These are phyloP conservation scores for Akanthomyces uredinophilus DNA, from an alignment of 2,329 filamentous ascomycete genomes.

Conservation along the genomic window DNA sequence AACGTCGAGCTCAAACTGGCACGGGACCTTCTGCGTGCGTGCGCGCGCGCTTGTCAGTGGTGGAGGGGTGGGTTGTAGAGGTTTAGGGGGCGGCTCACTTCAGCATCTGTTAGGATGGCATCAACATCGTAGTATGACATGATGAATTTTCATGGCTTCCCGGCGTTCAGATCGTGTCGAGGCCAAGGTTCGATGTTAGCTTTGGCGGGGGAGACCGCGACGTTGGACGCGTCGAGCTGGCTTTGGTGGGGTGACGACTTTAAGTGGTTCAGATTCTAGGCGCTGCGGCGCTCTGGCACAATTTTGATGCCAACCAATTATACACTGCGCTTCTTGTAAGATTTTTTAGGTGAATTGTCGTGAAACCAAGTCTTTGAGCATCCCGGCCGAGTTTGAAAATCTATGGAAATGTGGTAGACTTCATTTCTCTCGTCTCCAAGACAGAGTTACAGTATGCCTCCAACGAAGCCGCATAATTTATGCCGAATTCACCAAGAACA, in stretches of 20 bases:
- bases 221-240: not conserved
- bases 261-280: not conserved
- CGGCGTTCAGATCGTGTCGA: not conserved
- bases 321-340: no score
- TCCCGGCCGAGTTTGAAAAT: no score
- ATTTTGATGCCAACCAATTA: no score
- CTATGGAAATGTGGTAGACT: no score
- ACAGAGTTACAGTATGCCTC: no score
- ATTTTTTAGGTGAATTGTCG: no score
- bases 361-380: no score
- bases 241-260: not conserved
- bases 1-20: conserved; percentile 87
- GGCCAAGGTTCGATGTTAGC: not conserved
- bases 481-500: no score
- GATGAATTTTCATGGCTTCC: not conserved
- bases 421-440: no score
- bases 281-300: no score
- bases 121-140: conserved; percentile 84
- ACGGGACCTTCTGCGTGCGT: conserved; percentile 81
- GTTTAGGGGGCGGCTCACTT: conserved; percentile 54
- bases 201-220: conserved; percentile 8
- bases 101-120: conserved; percentile 77
- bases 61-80: not conserved
- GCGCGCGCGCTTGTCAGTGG: not conserved
- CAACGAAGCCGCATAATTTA: no score